Conservation (phyloP, 805 yeast genomes). For the Brettanomyces sp. region DNA sequence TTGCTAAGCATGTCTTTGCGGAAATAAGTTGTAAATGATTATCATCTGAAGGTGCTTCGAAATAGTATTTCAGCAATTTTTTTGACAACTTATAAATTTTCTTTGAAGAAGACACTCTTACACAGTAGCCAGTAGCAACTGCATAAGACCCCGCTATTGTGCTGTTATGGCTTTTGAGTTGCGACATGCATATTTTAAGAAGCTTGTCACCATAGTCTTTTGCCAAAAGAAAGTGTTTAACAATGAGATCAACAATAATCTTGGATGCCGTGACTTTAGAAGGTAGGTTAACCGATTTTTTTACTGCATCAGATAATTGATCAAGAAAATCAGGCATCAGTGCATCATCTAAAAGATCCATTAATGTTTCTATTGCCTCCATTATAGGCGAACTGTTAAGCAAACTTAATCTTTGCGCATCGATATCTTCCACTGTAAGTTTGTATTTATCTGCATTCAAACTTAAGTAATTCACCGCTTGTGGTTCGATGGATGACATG, state of each 20-base stretch:
- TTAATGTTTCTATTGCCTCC: constrained; percentile 69
- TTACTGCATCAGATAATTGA: constrained; percentile 45
- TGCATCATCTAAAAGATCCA: constrained; percentile 47
- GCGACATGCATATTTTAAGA: constrained; percentile 46
- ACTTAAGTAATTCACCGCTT: constrained; percentile 73
- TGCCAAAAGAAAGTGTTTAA: constrained; percentile 38
- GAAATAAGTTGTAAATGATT: constrained; percentile 38
- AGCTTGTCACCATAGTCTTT: constrained; percentile 53
- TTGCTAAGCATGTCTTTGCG: constrained; percentile 53
- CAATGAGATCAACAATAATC: constrained; percentile 55
- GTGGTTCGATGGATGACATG: constrained; percentile 88
- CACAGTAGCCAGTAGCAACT: constrained; percentile 67
- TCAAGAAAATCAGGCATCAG: constrained; percentile 40
- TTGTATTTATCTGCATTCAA: constrained; percentile 86
- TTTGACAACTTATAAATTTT: constrained; percentile 45
- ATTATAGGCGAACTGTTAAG: constrained; percentile 80
- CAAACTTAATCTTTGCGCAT: constrained; percentile 63
- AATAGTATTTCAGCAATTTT: constrained; percentile 45
- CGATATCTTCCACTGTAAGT: constrained; percentile 59
- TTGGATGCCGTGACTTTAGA: constrained; percentile 81
- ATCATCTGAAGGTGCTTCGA: constrained; percentile 28
- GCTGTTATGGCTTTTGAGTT: constrained; percentile 60
- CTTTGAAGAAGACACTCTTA: constrained; percentile 49
- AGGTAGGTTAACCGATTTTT: constrained; percentile 77
- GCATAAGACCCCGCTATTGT: constrained; percentile 73